Conservation (phyloP, 2,329 filamentous ascomycete species). For the Verticillium tricorpus region DNA sequence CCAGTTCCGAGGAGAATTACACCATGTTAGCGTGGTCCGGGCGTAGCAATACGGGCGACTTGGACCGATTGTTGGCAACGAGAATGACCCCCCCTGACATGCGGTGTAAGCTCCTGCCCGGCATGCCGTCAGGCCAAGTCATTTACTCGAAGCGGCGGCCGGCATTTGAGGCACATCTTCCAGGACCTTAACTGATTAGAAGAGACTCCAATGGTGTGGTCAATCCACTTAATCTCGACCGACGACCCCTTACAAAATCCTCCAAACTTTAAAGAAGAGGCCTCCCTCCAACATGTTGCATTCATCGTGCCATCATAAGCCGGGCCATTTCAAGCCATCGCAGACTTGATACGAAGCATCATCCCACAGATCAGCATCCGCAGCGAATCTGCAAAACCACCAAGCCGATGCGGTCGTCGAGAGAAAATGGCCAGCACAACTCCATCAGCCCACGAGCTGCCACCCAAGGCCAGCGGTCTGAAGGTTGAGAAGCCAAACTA, state of each 20-base stretch:
- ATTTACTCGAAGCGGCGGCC: neutral
- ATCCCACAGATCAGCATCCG: neutral
- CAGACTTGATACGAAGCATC: neutral
- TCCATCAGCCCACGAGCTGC: conserved; percentile 5
- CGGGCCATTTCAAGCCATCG: neutral
- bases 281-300: neutral
- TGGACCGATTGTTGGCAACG: neutral
- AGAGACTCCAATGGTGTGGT: neutral
- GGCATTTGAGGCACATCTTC: neutral
- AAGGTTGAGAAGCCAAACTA: conserved; percentile 25
- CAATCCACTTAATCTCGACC: neutral
- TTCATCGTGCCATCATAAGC: neutral
- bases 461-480: conserved; percentile 11
- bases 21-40: neutral
- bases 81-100: neutral
- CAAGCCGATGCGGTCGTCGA: neutral
- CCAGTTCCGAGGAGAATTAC: neutral
- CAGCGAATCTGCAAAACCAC: neutral
- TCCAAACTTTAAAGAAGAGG: neutral
- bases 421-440: neutral
- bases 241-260: neutral
- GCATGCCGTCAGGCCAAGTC: neutral
- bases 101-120: neutral
- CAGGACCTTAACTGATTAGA: neutral
- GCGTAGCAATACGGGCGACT: neutral